phyloP scores from a whole-genome alignment of 768 basidiomycete species.

The Rhizopogon vesiculosus region DNA sequence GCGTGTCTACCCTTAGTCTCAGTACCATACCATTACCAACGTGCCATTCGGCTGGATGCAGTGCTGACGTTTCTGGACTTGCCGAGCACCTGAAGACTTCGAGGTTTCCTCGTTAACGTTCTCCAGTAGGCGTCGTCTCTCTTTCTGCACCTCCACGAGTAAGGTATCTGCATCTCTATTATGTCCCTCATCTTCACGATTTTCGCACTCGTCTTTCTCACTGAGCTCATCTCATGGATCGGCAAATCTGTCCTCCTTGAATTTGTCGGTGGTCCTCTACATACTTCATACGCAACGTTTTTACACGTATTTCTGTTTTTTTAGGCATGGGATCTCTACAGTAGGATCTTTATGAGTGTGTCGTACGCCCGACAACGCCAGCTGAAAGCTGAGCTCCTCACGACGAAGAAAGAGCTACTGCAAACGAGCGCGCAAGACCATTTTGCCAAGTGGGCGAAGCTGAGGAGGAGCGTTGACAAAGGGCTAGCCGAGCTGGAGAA shows the following conservation, averaged over 20 bases:
- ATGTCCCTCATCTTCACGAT: conserved; percentile 84
- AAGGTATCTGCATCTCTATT: neutral
- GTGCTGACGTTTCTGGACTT: neutral
- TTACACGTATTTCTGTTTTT: neutral
- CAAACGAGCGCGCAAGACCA: conserved; percentile 95
- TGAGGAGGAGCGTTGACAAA: conserved; percentile 88
- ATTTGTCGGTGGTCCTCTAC: conserved; percentile 46
- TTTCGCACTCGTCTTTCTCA: conserved; percentile 75
- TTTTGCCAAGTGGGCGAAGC: conserved; percentile 97
- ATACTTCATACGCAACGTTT: conserved; percentile 3
- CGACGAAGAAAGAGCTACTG: conserved; percentile 78
- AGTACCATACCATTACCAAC: neutral
- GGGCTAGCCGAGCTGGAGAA: conserved; percentile 87
- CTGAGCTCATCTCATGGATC: conserved; percentile 84
- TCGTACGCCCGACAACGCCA: conserved; percentile 54
- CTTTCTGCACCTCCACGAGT: neutral
- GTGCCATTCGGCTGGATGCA: neutral
- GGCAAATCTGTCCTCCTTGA: conserved; percentile 83
- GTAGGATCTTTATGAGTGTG: conserved; percentile 56
- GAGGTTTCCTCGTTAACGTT: neutral
- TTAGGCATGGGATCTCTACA: conserved; percentile 75
- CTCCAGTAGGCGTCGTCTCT: neutral
- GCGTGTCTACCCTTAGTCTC: neutral
- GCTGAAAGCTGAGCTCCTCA: conserved; percentile 77
- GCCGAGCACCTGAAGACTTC: neutral